Conservation (phyloP, 441 rosid species). For the Mallotus japonicus region DNA sequence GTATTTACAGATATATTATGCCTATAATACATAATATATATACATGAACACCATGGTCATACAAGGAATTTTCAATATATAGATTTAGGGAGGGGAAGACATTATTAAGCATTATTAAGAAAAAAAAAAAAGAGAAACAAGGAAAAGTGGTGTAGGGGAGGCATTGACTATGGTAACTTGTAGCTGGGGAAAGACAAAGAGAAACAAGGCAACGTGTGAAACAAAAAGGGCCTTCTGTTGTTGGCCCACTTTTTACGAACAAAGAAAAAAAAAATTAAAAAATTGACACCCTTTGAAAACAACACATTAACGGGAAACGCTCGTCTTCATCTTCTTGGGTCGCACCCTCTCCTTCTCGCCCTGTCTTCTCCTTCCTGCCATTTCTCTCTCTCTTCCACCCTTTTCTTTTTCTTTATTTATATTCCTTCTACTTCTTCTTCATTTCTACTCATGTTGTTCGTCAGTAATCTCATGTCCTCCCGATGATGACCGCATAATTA, state of each 20-base stretch:
- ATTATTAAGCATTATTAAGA: too few species aligned
- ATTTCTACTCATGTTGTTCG: background rate
- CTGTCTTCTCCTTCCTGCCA: too few species aligned
- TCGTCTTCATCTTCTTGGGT: conserved; percentile 44
- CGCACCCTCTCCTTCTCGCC: conserved; percentile 16
- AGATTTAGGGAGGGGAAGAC: too few species aligned
- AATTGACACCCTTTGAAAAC: conserved; percentile 29
- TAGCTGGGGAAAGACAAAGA: conserved; percentile 26
- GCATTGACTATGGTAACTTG: background rate
- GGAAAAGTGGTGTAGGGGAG: background rate
- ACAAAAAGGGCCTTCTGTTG: conserved; percentile 35
- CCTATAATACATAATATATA: too few species aligned
- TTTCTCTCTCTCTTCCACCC: too few species aligned
- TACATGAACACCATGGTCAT: too few species aligned
- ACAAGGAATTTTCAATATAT: too few species aligned
- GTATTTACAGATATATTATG: too few species aligned
- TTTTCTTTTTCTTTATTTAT: too few species aligned
- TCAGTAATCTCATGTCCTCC: too few species aligned
- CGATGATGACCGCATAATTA: too few species aligned
- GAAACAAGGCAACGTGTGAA: conserved; percentile 43
- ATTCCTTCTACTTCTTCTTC: background rate
- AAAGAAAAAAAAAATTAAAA: background rate
- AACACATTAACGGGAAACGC: conserved; percentile 31
- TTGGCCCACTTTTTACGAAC: conserved; percentile 28
- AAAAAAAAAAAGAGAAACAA: too few species aligned